Conservation (phyloP, 2,329 filamentous ascomycete species). For the Tolypocladium tropicale region DNA sequence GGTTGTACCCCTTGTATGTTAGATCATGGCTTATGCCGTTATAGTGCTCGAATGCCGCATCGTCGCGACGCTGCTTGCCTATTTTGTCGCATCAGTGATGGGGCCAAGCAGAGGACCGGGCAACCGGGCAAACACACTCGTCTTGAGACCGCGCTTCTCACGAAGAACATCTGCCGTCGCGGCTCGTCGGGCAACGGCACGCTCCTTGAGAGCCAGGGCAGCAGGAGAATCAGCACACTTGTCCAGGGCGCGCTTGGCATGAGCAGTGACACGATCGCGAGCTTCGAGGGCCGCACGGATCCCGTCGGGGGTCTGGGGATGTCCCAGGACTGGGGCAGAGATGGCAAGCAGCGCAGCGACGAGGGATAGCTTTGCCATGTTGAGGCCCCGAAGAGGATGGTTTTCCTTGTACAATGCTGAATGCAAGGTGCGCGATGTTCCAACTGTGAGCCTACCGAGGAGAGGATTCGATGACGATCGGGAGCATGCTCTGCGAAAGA, state of each 20-base stretch:
- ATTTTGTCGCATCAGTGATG: neutral
- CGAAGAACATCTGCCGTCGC: constrained; percentile 5
- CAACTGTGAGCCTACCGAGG: neutral
- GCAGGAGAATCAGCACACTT: constrained; percentile 2
- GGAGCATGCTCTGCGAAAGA: neutral
- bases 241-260: constrained; percentile 4
- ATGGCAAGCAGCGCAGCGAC: constrained; percentile 16
- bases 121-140: neutral
- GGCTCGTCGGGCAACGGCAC: constrained; percentile 6
- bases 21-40: constrained; percentile 1
- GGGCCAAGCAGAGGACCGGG: neutral
- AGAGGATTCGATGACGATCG: neutral
- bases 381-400: neutral
- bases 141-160: constrained; percentile 2
- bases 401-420: too few relatives aligned
- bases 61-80: constrained; percentile 1
- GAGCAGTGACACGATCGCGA: constrained; percentile 1
- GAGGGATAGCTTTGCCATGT: constrained; percentile 8
- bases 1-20: neutral
- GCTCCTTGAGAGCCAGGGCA: constrained; percentile 1
- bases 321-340: constrained; percentile 10
- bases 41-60: constrained; percentile 3
- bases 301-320: constrained; percentile 6
- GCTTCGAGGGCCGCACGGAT: neutral
- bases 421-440: neutral